phyloP scores from a whole-genome alignment of 345 rosid genomes.

The Cardamine occulta region DNA sequence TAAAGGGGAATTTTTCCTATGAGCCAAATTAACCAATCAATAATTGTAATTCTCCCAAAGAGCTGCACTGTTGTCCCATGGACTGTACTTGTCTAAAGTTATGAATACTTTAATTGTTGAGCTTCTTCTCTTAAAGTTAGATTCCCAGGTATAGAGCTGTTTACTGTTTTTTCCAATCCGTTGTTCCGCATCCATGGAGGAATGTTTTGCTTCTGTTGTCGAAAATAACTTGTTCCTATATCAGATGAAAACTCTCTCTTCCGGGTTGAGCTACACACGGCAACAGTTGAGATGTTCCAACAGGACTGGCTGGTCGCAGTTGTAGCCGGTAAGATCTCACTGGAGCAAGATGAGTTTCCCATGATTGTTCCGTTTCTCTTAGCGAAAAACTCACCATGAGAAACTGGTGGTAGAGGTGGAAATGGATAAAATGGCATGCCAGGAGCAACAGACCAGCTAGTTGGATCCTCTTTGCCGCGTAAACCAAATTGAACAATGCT shows the following conservation, averaged over 20 bases:
- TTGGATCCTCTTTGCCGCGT: slow-evolving; percentile 50
- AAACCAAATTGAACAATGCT: slow-evolving; percentile 64
- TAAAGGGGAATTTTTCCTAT: slow-evolving; percentile 39
- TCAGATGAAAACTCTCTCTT: slow-evolving; percentile 57
- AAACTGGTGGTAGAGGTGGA: slow-evolving; percentile 79
- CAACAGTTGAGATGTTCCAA: slow-evolving; percentile 42
- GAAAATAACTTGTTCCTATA: slow-evolving; percentile 75
- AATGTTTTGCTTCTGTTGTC: slow-evolving; percentile 74
- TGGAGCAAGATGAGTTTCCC: slow-evolving; percentile 36
- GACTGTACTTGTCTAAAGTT: slow-evolving; percentile 36
- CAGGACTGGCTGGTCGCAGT: slow-evolving; percentile 41
- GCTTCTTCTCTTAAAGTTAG: slow-evolving; percentile 41
- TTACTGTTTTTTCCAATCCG: slow-evolving; percentile 46
- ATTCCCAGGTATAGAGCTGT: slow-evolving; percentile 35
- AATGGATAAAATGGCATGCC: slow-evolving; percentile 86
- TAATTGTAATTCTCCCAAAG: slow-evolving; percentile 51
- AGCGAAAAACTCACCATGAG: slow-evolving; percentile 44
- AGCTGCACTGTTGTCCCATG: slow-evolving; percentile 41
- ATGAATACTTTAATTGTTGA: slow-evolving; percentile 28
- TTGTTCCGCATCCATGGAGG: slow-evolving; percentile 70
- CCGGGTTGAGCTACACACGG: slow-evolving; percentile 45
- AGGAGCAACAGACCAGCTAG: slow-evolving; percentile 78
- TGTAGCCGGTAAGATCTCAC: slow-evolving; percentile 48
- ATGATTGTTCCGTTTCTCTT: slow-evolving; percentile 45
- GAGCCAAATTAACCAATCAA: slow-evolving; percentile 44